phyloP scores from a whole-genome alignment of 1,139 yeast genomes.

The Candida pseudoviswanathii region DNA sequence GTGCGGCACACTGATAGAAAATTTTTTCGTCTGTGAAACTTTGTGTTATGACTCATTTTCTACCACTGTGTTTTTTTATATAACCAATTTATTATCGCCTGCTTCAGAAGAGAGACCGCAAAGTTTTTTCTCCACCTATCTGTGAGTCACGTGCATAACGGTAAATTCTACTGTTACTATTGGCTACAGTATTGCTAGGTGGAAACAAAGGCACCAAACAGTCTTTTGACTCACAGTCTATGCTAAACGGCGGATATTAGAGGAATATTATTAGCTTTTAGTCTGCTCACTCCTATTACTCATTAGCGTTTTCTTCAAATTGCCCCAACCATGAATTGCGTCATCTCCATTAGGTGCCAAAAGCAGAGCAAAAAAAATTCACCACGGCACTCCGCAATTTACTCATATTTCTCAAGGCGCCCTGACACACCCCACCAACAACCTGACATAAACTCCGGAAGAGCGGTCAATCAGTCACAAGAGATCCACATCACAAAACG shows the following conservation, averaged over 20 bases:
- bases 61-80: conserved; percentile 1
- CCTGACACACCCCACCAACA: too few species aligned
- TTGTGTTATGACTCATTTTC: conserved; percentile 1
- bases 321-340: too few species aligned
- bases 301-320: too few species aligned
- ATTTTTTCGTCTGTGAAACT: not conserved
- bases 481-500: not conserved
- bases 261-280: too few species aligned
- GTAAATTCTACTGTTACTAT: not conserved
- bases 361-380: not conserved
- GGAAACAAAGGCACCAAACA: too few species aligned
- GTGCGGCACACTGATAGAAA: conserved; percentile 2
- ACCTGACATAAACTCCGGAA: too few species aligned
- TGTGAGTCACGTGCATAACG: not conserved
- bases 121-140: too few species aligned
- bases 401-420: not conserved
- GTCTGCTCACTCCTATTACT: too few species aligned
- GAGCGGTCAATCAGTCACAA: too few species aligned
- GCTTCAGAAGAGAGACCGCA: not conserved
- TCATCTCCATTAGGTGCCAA: not conserved
- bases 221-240: not conserved
- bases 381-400: conserved; percentile 1
- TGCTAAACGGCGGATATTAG: too few species aligned
- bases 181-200: not conserved
- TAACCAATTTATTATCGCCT: not conserved